These are phyloP conservation scores for Physcomitrellopsis africana DNA, from an alignment of 225 moss, liverwort and hornwort species.

Conservation along the genomic window DNA sequence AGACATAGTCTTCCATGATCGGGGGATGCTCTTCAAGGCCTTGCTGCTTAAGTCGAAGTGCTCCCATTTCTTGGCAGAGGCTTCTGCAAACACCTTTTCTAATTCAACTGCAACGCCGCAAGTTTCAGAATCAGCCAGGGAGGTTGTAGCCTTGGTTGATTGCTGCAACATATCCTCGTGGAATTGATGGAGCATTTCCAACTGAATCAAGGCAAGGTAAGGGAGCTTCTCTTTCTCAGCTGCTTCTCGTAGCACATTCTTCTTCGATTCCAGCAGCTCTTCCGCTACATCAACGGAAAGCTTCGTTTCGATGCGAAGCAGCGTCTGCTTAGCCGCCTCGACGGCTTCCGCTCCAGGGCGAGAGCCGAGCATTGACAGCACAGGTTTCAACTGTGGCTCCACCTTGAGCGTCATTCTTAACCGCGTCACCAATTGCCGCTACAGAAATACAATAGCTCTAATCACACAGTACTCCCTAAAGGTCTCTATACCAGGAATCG, in stretches of 20 bases:
- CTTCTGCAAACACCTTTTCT: slow-evolving; percentile 45
- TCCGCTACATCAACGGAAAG: too few species aligned
- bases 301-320: slow-evolving; percentile 32
- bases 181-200: slow-evolving; percentile 72
- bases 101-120: slow-evolving; percentile 29
- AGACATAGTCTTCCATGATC: slow-evolving; percentile 57
- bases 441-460: too few species aligned
- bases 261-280: slow-evolving; percentile 41
- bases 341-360: slow-evolving; percentile 54
- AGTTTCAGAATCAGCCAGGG: not conserved
- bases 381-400: slow-evolving; percentile 29
- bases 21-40: slow-evolving; percentile 58
- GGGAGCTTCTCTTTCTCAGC: slow-evolving; percentile 78
- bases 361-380: slow-evolving; percentile 48
- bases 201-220: slow-evolving; percentile 68
- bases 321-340: slow-evolving; percentile 42
- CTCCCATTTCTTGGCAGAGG: slow-evolving; percentile 39
- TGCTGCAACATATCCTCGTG: slow-evolving; percentile 55
- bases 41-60: slow-evolving; percentile 60
- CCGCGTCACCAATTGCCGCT: too few species aligned
- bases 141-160: not conserved
- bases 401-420: slow-evolving; percentile 35
- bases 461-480: too few species aligned
- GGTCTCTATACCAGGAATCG: too few species aligned
- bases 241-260: slow-evolving; percentile 53